These are phyloP conservation scores for Amborella trichopoda DNA, from an alignment of 164 flowering plant genomes.

Conservation along the genomic window DNA sequence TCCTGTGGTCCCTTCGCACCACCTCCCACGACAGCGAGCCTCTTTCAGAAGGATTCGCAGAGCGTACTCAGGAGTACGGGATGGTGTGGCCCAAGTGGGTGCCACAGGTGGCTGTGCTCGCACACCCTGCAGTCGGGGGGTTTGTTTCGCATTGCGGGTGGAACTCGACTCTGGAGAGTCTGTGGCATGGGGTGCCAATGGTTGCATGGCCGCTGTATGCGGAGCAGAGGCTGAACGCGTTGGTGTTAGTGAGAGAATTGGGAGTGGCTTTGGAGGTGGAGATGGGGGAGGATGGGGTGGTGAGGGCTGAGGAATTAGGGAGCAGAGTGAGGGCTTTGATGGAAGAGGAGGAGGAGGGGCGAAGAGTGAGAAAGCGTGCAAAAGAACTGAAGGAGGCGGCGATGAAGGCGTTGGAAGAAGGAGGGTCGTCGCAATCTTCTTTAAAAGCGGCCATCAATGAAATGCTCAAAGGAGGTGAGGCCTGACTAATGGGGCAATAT, in stretches of 20 bases:
- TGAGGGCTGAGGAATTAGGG: no score
- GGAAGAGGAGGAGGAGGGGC: no score
- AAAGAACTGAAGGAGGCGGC: no score
- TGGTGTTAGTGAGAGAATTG: constrained; percentile 27
- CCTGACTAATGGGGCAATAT: no score
- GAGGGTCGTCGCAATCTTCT: no score
- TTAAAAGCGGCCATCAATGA: no score
- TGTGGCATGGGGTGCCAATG: constrained; percentile 25
- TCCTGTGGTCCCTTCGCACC: neutral
- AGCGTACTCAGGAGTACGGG: neutral
- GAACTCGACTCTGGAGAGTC: constrained; percentile 1
- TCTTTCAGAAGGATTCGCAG: neutral
- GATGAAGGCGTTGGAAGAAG: no score
- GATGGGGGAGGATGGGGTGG: no score
- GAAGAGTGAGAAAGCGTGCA: no score
- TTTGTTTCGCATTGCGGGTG: constrained; percentile 2
- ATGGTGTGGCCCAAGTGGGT: constrained; percentile 1
- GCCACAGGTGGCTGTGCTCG: neutral
- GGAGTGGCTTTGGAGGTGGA: no score
- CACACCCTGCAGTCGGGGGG: neutral
- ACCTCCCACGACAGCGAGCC: neutral
- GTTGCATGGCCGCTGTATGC: constrained; percentile 76
- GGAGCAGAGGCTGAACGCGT: constrained; percentile 59
- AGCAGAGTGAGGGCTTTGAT: no score
- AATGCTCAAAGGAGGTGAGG: no score